Evolutionary conservation across 176 grass and related monocot species (phyloP), one percentile per base, ranked within the genome.

Genomic region (Lolium rigidum): DNA sequence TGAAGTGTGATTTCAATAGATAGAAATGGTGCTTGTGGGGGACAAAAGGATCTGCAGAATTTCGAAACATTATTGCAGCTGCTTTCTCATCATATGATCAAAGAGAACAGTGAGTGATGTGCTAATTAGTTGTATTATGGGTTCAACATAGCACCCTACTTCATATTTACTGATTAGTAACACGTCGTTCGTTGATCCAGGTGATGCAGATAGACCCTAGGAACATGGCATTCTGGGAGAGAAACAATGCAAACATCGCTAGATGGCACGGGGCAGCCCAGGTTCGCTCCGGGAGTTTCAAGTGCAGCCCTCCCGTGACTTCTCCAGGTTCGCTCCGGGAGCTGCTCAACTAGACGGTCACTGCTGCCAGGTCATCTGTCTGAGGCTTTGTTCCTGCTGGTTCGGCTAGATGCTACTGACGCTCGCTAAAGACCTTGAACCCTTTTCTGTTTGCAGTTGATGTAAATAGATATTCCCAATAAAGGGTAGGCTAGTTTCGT

Each of bases 151-250:
- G 49, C 31, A 16, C 48, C 14, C 7, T 52, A n/a, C 59, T 22
- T 24, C 54, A 24, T 17, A 62, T 62, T 78, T 43, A 82, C 55
- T 73, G 59, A 76, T 5, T 25, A 57, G 11, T 28, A 28, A 55
- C 5, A 65, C 64, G 6, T 51, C 20, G 25, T 88, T 83, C 69
- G 46, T 81, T 83, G n/a, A 64, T 91, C 76, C 67, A 96, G 94
- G 89, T 96, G 57, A 91, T 96, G 82, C 94, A 96, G 77, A 88
- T 96, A 60, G 94, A 96, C 28, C 84, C 54, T 0, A 64, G 28
- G 58, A 74, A 96, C 72, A 82, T 96, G 80, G 89, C 52, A 51
- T 96, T 96, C 83, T 96, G 94, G 94, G 79, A 96, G 20, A 86
- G 61, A 49, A 88, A 57, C 66, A 96, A 92, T 9, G 74, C 74